Evolutionary conservation across 208 protist species (phyloP).

Genomic region (Wallacemonas rigidus): DNA sequence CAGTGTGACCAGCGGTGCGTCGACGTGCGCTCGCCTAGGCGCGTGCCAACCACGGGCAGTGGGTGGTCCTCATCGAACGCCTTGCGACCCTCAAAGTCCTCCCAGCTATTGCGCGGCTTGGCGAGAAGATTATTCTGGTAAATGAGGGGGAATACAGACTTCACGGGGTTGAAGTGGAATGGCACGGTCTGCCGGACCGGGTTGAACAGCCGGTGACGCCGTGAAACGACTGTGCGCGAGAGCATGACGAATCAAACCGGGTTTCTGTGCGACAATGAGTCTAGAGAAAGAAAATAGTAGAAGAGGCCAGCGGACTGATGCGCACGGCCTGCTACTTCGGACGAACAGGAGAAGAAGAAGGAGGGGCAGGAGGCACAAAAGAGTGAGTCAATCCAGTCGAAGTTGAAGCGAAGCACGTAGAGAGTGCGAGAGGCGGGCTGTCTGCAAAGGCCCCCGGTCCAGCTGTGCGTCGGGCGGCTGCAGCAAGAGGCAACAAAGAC

Average conservation of each 20-base stretch:
- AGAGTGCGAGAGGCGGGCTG: no score
- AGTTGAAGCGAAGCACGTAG: no score
- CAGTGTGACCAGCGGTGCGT: slow-evolving; percentile 87
- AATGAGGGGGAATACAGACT: slow-evolving; percentile 89
- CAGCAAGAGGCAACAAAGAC: no score
- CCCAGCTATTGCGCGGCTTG: slow-evolving; percentile 81
- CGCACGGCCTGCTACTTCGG: neutral
- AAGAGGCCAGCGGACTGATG: slow-evolving; percentile 8
- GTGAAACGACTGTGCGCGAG: slow-evolving; percentile 14
- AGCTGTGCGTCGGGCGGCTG: no score
- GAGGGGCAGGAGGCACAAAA: slow-evolving; percentile 19
- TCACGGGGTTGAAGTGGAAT: slow-evolving; percentile 76
- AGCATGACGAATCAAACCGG: slow-evolving; percentile 26
- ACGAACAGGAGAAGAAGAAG: slow-evolving; percentile 8
- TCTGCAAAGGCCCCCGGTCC: no score
- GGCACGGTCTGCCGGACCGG: slow-evolving; percentile 63
- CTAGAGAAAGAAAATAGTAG: slow-evolving; percentile 5
- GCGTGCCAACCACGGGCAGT: slow-evolving; percentile 74
- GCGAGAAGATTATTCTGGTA: slow-evolving; percentile 85
- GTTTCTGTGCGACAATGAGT: neutral
- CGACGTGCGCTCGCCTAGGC: slow-evolving; percentile 72
- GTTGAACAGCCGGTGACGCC: slow-evolving; percentile 77
- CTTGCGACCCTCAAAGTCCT: slow-evolving; percentile 77
- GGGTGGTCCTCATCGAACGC: slow-evolving; percentile 86
- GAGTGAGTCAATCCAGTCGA: neutral